Conservation (phyloP, 352 stramenopile species). For the Phytophthora europaea region DNA sequence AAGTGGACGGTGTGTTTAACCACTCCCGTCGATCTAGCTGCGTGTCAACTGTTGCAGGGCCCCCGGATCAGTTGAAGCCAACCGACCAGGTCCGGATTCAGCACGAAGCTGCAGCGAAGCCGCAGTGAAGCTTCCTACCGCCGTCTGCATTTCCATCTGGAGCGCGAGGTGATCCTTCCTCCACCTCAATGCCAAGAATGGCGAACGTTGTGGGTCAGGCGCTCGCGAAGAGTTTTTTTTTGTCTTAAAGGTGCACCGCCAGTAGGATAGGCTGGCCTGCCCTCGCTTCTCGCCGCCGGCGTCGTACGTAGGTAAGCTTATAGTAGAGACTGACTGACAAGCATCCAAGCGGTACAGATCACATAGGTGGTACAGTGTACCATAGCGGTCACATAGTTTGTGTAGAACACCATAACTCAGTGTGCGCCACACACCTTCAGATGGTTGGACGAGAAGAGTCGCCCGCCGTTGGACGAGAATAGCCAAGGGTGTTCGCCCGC, state of each 20-base stretch:
- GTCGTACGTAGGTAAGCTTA: too few relatives aligned
- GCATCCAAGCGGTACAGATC: constrained; percentile 10
- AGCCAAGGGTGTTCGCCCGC: too few relatives aligned
- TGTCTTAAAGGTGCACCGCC: too few relatives aligned
- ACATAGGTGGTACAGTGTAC: background rate
- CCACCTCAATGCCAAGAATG: constrained; percentile 3
- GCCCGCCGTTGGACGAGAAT: too few relatives aligned
- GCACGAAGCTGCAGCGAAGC: constrained; percentile 4
- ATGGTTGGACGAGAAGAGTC: constrained; percentile 36
- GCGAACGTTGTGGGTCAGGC: background rate
- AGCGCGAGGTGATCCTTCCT: background rate
- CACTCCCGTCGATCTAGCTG: background rate
- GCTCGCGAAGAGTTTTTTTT: background rate
- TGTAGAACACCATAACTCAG: background rate
- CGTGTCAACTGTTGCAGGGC: background rate
- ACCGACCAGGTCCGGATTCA: background rate
- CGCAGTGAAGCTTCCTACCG: constrained; percentile 3
- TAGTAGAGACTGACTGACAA: constrained; percentile 19
- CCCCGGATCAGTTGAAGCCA: constrained; percentile 25
- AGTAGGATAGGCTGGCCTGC: too few relatives aligned
- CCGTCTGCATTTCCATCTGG: constrained; percentile 19
- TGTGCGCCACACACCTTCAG: constrained; percentile 13
- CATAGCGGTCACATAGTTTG: constrained; percentile 6
- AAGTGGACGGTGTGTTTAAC: too few relatives aligned
- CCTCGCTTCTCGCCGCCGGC: background rate